A percentile compares a stretch with the other conserved stretches of the same genome.
These are phyloP conservation scores for Cercospora brassicicola DNA, from an alignment of 2,329 filamentous ascomycete species.

Conservation along the genomic window DNA sequence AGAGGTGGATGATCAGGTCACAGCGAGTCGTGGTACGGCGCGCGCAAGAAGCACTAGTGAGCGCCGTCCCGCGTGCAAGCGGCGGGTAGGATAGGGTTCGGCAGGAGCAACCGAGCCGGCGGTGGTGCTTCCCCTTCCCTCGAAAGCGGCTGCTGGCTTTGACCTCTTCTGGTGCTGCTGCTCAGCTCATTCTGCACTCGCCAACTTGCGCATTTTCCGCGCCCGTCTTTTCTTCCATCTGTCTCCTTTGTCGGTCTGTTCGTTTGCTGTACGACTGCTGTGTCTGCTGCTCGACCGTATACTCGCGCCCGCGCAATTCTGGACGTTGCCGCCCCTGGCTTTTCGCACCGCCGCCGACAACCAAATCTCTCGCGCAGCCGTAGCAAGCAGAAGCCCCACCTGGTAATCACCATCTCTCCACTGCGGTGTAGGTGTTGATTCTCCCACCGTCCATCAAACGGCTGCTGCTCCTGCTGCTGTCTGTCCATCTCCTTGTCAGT, in stretches of 20 bases:
- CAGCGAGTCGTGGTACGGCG: background rate
- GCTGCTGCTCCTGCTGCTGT: background rate
- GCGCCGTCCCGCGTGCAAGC: background rate
- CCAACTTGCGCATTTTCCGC: constrained; percentile 6
- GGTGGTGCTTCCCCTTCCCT: background rate
- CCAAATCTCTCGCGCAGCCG: background rate
- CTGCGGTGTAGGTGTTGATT: constrained; percentile 15
- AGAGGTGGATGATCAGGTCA: background rate
- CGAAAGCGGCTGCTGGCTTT: background rate
- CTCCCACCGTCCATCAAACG: constrained; percentile 2
- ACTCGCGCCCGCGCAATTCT: constrained; percentile 1
- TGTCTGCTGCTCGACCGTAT: constrained; percentile 1
- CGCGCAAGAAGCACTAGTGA: background rate
- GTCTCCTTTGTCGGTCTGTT: constrained; percentile 19
- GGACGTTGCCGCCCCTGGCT: background rate
- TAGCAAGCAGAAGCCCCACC: constrained; percentile 2
- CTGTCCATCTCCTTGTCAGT: constrained; percentile 20
- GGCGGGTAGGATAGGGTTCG: constrained; percentile 5
- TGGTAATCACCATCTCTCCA: constrained; percentile 11
- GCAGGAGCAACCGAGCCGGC: background rate
- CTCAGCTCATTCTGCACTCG: constrained; percentile 3
- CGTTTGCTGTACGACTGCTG: constrained; percentile 11
- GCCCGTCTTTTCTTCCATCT: constrained; percentile 6
- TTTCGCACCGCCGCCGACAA: background rate
- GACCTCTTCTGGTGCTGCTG: constrained; percentile 1